Conservation (phyloP, 108 stramenopile species). For the Nitzschia sp. region DNA sequence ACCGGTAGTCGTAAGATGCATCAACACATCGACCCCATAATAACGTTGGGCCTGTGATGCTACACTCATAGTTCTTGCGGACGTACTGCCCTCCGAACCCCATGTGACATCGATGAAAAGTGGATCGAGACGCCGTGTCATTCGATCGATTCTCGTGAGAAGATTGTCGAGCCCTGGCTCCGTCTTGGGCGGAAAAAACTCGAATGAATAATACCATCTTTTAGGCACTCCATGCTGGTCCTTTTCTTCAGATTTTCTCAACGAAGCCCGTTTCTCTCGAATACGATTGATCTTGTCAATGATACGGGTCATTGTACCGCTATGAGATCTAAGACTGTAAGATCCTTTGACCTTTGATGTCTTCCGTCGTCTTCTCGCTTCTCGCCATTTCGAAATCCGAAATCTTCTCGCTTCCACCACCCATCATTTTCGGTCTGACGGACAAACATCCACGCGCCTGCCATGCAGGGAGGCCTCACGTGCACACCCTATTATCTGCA, state of each 20-base stretch:
- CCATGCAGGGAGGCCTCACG: no score
- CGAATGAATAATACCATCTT: constrained; percentile 86
- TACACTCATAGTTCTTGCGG: constrained; percentile 75
- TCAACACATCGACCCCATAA: constrained; percentile 86
- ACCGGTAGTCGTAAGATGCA: constrained; percentile 94
- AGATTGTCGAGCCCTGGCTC: constrained; percentile 93
- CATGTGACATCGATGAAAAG: constrained; percentile 95
- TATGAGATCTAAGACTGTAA: no score
- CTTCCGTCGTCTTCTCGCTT: not conserved
- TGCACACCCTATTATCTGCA: no score
- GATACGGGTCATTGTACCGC: constrained; percentile 21
- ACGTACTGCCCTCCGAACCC: constrained; percentile 84
- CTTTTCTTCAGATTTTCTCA: not conserved
- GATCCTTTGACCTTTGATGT: no score
- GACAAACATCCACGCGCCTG: no score
- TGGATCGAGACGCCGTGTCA: constrained; percentile 87
- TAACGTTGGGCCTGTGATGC: constrained; percentile 87
- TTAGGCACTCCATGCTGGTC: not conserved
- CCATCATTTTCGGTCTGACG: no score
- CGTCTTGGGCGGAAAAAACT: constrained; percentile 96
- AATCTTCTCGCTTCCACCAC: no score
- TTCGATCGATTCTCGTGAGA: constrained; percentile 91
- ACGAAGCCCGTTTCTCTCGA: not conserved
- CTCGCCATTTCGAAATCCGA: no score
- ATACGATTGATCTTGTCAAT: constrained; percentile 28